phyloP scores from a whole-genome alignment of 1,284 basidiomycete species.

The Grifola frondosa region DNA sequence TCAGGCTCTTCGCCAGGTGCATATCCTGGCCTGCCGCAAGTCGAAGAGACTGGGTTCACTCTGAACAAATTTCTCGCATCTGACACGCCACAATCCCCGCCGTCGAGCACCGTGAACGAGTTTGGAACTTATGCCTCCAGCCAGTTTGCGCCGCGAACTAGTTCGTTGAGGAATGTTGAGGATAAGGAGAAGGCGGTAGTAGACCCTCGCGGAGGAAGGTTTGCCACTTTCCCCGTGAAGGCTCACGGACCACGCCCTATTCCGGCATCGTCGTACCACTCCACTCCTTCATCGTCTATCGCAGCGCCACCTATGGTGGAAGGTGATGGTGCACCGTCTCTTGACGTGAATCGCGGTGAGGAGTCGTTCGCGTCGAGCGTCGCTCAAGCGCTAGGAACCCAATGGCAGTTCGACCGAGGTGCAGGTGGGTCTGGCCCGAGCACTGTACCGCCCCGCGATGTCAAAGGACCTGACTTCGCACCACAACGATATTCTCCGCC shows the following conservation, averaged over 20 bases:
- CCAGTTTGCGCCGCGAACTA: conserved; percentile 17
- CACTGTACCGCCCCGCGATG: conserved; percentile 13
- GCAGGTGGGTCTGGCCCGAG: conserved; percentile 2
- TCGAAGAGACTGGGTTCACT: conserved; percentile 15
- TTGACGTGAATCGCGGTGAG: conserved; percentile 27
- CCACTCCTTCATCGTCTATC: conserved; percentile 13
- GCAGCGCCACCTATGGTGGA: conserved; percentile 22
- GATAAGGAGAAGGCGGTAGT: conserved; percentile 12
- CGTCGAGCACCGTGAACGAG: conserved; percentile 19
- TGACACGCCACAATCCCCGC: conserved; percentile 6
- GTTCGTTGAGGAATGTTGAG: conserved; percentile 19
- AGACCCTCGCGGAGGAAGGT: conserved; percentile 38
- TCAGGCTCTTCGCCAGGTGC: conserved; percentile 3
- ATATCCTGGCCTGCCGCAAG: conserved; percentile 17
- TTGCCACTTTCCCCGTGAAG: conserved; percentile 58
- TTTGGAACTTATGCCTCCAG: conserved; percentile 24
- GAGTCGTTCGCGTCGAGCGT: conserved; percentile 54
- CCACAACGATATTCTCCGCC: conserved; percentile 23
- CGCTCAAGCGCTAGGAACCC: conserved; percentile 44
- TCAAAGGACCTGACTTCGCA: conserved; percentile 11
- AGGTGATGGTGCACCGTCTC: conserved; percentile 33
- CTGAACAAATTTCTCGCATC: conserved; percentile 11
- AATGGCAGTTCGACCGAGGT: conserved; percentile 10
- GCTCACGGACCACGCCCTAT: conserved; percentile 21
- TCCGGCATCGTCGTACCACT: conserved; percentile 8